Percentiles rank a stretch among this genome's conserved stretches.
phyloP scores from a whole-genome alignment of 352 stramenopile genomes.

The Phytophthora litchii region DNA sequence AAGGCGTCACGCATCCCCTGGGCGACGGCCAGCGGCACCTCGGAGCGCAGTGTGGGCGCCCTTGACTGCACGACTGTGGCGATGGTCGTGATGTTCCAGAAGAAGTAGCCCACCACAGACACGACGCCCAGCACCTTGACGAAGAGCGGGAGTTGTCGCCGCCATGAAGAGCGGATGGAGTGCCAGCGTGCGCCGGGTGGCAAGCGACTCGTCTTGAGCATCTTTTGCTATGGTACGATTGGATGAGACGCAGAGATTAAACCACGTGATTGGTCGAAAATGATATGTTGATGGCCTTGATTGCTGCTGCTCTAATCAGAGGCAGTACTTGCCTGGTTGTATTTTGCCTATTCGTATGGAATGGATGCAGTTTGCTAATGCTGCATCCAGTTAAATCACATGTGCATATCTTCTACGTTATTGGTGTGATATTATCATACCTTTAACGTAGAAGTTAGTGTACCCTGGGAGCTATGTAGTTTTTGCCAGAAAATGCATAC shows the following conservation, averaged over 20 bases:
- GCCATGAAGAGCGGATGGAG: constrained; percentile 23
- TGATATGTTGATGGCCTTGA: too few relatives aligned
- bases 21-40: constrained; percentile 5
- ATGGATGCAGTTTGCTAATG: too few relatives aligned
- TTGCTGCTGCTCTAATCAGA: too few relatives aligned
- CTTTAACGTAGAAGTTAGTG: too few relatives aligned
- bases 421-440: too few relatives aligned
- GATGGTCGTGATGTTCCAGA: constrained; percentile 65
- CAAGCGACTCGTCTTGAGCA: constrained; percentile 27
- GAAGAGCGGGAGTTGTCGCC: constrained; percentile 25
- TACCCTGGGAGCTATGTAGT: too few relatives aligned
- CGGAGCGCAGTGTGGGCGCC: constrained; percentile 19
- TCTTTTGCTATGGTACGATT: constrained; percentile 15
- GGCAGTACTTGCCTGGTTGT: too few relatives aligned
- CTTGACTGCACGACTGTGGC: constrained; percentile 28
- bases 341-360: too few relatives aligned
- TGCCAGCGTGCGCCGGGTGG: constrained; percentile 31
- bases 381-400: too few relatives aligned
- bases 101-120: constrained; percentile 47
- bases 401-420: too few relatives aligned
- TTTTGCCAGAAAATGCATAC: too few relatives aligned
- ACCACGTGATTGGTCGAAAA: constrained; percentile 3
- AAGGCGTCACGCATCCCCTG: constrained; percentile 15
- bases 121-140: constrained; percentile 34
- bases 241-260: background rate